Evolutionary conservation across 2,329 filamentous ascomycete species (phyloP).

Genomic region (Aspergillus fijiensis): DNA sequence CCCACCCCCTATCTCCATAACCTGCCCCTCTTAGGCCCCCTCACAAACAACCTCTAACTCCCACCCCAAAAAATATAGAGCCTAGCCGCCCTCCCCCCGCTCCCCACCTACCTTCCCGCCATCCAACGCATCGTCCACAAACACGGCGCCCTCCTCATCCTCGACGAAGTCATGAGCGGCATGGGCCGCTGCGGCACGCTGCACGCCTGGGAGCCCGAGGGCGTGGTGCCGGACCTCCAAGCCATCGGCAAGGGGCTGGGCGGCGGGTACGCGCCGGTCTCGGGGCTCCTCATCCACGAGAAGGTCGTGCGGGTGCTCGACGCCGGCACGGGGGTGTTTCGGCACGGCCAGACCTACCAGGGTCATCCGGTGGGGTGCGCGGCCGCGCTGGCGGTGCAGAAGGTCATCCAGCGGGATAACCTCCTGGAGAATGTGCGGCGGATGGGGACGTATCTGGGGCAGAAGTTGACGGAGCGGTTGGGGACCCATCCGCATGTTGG

Average conservation of each 20-base stretch:
- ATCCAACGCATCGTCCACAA: conserved; percentile 68
- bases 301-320: conserved; percentile 51
- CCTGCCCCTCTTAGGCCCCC: too few species aligned
- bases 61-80: conserved; percentile 42
- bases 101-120: conserved; percentile 67
- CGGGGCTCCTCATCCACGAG: conserved; percentile 54
- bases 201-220: conserved; percentile 61
- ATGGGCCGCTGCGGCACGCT: conserved; percentile 59
- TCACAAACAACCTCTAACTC: not conserved
- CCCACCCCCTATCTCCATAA: too few species aligned
- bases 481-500: conserved; percentile 53
- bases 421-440: conserved; percentile 58
- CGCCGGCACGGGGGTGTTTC: conserved; percentile 51
- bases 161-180: conserved; percentile 75
- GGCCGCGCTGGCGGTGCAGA: conserved; percentile 62
- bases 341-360: conserved; percentile 63
- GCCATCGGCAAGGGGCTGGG: conserved; percentile 61
- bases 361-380: conserved; percentile 58
- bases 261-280: conserved; percentile 57
- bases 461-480: conserved; percentile 47
- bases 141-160: conserved; percentile 70
- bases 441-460: conserved; percentile 51
- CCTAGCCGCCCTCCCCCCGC: conserved; percentile 66
- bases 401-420: conserved; percentile 56
- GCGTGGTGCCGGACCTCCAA: conserved; percentile 59